Conservation (phyloP, 2,329 filamentous ascomycete genomes). For the Colletotrichum sp. region DNA sequence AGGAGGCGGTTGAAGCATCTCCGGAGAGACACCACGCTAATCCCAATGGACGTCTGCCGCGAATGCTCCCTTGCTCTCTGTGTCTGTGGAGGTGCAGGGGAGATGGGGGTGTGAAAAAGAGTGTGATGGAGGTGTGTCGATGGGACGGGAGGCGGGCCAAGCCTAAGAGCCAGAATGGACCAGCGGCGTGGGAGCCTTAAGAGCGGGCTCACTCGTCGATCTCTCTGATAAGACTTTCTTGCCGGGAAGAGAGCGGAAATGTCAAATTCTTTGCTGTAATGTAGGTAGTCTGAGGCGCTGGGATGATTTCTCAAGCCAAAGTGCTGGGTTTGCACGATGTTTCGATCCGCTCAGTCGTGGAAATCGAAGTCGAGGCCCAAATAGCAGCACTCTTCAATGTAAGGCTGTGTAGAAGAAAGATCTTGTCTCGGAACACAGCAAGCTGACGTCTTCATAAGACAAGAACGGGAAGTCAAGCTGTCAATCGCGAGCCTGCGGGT, state of each 20-base stretch:
- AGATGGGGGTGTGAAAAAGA: background rate
- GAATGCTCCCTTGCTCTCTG: slow-evolving; percentile 13
- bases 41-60: slow-evolving; percentile 11
- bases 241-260: slow-evolving; percentile 8
- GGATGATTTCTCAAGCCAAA: background rate
- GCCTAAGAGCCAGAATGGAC: background rate
- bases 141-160: slow-evolving; percentile 9
- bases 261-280: slow-evolving; percentile 8
- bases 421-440: background rate
- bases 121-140: background rate
- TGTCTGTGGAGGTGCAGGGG: slow-evolving; percentile 7
- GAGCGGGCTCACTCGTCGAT: slow-evolving; percentile 15
- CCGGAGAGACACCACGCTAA: slow-evolving; percentile 13
- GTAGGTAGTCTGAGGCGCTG: background rate
- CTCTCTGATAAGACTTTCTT: slow-evolving; percentile 9
- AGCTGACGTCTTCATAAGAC: background rate
- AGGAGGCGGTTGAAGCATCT: slow-evolving; percentile 13
- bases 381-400: background rate
- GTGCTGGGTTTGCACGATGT: background rate
- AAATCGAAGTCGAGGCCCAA: background rate
- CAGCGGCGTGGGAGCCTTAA: slow-evolving; percentile 14
- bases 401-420: background rate
- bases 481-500: background rate
- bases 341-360: background rate
- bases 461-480: background rate